These are phyloP conservation scores for Cryptococcus hybrid DNA, from an alignment of 1,284 basidiomycete species.

Conservation along the genomic window DNA sequence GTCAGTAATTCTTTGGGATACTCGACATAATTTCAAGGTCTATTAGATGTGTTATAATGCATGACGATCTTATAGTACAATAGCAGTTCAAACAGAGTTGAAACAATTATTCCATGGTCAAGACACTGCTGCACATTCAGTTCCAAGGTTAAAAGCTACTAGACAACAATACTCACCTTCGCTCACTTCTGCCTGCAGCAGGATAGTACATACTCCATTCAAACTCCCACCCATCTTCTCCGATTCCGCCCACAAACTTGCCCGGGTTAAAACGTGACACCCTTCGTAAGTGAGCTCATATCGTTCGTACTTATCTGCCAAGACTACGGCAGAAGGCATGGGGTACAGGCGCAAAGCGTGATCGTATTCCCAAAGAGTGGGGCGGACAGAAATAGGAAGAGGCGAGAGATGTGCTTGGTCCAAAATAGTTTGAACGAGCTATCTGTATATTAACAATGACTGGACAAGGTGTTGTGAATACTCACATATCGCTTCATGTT, in stretches of 20 bases:
- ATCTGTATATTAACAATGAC: neutral
- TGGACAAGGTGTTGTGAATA: constrained; percentile 1
- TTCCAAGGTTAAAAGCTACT: neutral
- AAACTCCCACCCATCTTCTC: constrained; percentile 55
- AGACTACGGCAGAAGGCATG: constrained; percentile 86
- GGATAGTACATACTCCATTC: constrained; percentile 88
- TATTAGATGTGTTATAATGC: neutral
- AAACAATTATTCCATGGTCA: constrained; percentile 23
- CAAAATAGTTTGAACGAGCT: constrained; percentile 91
- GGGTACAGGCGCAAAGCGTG: constrained; percentile 92
- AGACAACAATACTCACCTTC: constrained; percentile 34
- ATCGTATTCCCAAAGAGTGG: constrained; percentile 87
- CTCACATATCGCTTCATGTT: constrained; percentile 84
- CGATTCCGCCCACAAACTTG: constrained; percentile 62
- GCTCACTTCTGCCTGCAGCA: constrained; percentile 44
- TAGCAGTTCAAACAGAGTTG: neutral
- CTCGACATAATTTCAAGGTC: constrained; percentile 1
- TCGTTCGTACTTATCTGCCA: constrained; percentile 95
- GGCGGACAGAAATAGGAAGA: constrained; percentile 76
- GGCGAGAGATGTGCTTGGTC: constrained; percentile 92
- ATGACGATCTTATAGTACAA: neutral
- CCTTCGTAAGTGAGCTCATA: constrained; percentile 97
- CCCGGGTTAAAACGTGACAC: constrained; percentile 99
- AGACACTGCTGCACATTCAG: constrained; percentile 20
- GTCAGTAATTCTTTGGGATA: neutral